Evolutionary conservation across 768 basidiomycete genomes (phyloP).

Genomic region (Amanita inopinata): DNA sequence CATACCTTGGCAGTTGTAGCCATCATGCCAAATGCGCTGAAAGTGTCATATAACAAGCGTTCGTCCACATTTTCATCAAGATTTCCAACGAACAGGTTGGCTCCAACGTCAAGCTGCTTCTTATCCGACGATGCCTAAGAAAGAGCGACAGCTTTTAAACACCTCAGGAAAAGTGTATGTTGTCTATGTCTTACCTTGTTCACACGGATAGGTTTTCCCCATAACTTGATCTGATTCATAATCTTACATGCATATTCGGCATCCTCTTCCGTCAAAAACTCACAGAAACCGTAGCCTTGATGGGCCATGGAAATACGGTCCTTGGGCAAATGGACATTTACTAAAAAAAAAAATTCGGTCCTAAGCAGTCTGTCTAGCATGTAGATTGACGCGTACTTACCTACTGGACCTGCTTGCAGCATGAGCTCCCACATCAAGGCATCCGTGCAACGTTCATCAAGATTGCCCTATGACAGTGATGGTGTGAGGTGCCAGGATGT

Average conservation of each 20-base stretch:
- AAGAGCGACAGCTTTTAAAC: constrained; percentile 12
- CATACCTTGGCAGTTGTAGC: constrained; percentile 81
- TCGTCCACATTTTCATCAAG: constrained; percentile 95
- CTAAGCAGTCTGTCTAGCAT: background rate
- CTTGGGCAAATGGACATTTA: constrained; percentile 96
- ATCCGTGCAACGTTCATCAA: constrained; percentile 91
- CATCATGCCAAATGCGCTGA: constrained; percentile 90
- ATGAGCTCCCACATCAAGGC: constrained; percentile 97
- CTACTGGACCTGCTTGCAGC: constrained; percentile 98
- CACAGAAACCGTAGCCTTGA: constrained; percentile 99
- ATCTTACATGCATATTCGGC: constrained; percentile 99
- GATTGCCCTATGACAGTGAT: constrained; percentile 61
- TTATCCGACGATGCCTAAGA: constrained; percentile 91
- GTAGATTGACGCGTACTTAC: constrained; percentile 40
- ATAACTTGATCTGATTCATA: constrained; percentile 99
- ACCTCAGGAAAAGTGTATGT: constrained; percentile 3
- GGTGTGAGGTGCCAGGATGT: constrained; percentile 7
- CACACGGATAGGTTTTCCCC: constrained; percentile 97
- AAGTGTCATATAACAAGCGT: constrained; percentile 85
- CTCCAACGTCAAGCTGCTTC: constrained; percentile 96
- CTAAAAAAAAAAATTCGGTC: constrained; percentile 27
- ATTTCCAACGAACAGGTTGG: constrained; percentile 94
- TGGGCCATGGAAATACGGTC: constrained; percentile 98
- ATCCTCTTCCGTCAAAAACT: constrained; percentile 97
- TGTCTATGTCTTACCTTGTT: constrained; percentile 71